Percentiles rank a stretch among this genome's conserved stretches.
Evolutionary conservation across 1,139 yeast genomes (phyloP).

Genomic region (Sugiyamaella xylanicola): DNA sequence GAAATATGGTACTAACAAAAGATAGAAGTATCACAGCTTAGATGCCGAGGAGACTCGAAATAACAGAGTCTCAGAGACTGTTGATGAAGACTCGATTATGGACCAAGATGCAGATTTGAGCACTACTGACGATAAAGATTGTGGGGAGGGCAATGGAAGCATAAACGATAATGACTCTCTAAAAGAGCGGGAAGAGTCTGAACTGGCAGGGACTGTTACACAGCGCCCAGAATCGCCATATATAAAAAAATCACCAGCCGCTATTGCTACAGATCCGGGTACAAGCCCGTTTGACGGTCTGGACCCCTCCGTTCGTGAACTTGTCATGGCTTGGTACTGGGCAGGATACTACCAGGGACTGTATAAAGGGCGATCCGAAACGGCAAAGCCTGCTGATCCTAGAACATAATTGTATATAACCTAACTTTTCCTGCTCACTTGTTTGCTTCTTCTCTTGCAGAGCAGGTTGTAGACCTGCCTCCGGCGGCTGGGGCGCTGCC

Average conservation of each 20-base stretch:
- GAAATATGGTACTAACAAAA: neutral
- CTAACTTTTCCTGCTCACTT: no score
- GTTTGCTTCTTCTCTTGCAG: no score
- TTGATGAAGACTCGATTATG: neutral
- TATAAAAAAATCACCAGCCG: no score
- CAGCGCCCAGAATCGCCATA: neutral
- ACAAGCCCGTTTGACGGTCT: slow-evolving; percentile 27
- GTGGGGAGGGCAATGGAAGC: neutral
- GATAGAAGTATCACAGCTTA: slow-evolving; percentile 30
- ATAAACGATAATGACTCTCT: no score
- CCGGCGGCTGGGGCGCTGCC: slow-evolving; percentile 5
- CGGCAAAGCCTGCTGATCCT: neutral
- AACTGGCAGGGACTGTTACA: no score
- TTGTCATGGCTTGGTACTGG: slow-evolving; percentile 41
- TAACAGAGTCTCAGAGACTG: slow-evolving; percentile 12
- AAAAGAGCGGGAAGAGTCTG: no score
- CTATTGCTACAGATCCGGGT: no score
- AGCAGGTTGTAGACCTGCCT: neutral
- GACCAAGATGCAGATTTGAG: neutral
- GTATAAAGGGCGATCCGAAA: slow-evolving; percentile 29
- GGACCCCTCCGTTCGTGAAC: slow-evolving; percentile 32
- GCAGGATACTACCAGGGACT: slow-evolving; percentile 40
- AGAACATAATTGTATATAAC: neutral
- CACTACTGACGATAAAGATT: neutral
- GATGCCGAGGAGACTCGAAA: slow-evolving; percentile 11